These are phyloP conservation scores for Myxozyma monticola DNA, from an alignment of 805 yeast species.

Conservation along the genomic window DNA sequence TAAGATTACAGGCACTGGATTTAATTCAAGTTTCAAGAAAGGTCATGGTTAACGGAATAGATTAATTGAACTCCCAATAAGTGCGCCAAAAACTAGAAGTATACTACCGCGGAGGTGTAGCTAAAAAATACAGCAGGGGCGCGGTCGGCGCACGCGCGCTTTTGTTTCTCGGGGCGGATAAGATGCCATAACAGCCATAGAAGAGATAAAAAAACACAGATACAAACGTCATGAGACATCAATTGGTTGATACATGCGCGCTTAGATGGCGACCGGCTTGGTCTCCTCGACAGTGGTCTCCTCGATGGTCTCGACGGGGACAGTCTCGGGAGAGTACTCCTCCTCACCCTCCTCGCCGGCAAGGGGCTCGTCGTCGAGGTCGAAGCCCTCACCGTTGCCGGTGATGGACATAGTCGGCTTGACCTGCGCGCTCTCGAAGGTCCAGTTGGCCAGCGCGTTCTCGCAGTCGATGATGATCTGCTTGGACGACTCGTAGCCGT, in stretches of 20 bases:
- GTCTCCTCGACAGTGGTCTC: background rate
- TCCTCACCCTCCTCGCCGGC: conserved; percentile 4
- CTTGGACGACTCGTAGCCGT: conserved; percentile 96
- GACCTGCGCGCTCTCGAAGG: conserved; percentile 90
- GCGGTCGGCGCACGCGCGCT: conserved; percentile 5
- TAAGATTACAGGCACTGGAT: no score
- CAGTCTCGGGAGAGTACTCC: background rate
- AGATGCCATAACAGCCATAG: background rate
- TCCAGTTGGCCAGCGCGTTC: conserved; percentile 94
- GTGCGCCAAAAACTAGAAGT: no score
- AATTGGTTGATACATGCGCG: background rate
- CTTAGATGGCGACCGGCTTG: background rate
- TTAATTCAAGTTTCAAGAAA: no score
- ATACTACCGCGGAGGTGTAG: no score
- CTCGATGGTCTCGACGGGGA: background rate
- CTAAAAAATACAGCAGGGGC: no score
- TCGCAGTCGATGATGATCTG: conserved; percentile 97
- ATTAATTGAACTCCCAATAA: no score
- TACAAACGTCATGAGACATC: no score
- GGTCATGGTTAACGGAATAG: no score
- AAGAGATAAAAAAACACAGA: no score
- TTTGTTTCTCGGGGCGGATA: conserved; percentile 4
- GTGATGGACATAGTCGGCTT: conserved; percentile 69
- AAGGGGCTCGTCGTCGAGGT: conserved; percentile 18
- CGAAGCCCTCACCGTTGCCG: conserved; percentile 7